Conservation (phyloP, 2,329 filamentous ascomycete genomes). For the Akanthomyces dipterigenus region DNA sequence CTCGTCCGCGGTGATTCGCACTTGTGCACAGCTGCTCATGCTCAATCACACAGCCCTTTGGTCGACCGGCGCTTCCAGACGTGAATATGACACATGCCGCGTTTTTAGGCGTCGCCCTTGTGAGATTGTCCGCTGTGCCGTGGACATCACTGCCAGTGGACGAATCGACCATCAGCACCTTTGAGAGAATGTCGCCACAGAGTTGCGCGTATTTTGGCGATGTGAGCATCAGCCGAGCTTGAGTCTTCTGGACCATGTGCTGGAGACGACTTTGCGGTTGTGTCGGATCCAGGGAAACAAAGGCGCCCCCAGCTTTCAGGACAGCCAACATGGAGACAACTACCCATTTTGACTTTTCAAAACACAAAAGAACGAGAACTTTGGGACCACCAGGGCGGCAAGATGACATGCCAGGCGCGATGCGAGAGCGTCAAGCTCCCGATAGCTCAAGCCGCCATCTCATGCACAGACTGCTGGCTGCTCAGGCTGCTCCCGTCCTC, state of each 20-base stretch:
- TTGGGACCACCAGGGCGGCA: background rate
- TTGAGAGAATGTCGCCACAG: background rate
- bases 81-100: slow-evolving; percentile 23
- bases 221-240: slow-evolving; percentile 19
- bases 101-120: background rate
- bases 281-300: background rate
- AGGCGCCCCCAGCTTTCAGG: background rate
- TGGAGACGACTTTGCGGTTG: background rate
- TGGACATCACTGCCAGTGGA: background rate
- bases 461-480: background rate
- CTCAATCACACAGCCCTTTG: slow-evolving; percentile 44
- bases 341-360: background rate
- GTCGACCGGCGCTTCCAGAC: slow-evolving; percentile 46
- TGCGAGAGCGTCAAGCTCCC: background rate
- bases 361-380: background rate
- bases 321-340: background rate
- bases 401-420: background rate
- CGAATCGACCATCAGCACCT: background rate
- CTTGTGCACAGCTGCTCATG: slow-evolving; percentile 32
- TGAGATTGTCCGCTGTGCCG: too few relatives aligned
- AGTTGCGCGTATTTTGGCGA: slow-evolving; percentile 1
- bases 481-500: too few relatives aligned
- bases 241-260: background rate
- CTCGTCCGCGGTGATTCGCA: background rate
- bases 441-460: background rate